Evolutionary conservation across 345 rosid species (phyloP), one percentile per base, ranked within the genome.

Genomic region (Acer saccharum): DNA sequence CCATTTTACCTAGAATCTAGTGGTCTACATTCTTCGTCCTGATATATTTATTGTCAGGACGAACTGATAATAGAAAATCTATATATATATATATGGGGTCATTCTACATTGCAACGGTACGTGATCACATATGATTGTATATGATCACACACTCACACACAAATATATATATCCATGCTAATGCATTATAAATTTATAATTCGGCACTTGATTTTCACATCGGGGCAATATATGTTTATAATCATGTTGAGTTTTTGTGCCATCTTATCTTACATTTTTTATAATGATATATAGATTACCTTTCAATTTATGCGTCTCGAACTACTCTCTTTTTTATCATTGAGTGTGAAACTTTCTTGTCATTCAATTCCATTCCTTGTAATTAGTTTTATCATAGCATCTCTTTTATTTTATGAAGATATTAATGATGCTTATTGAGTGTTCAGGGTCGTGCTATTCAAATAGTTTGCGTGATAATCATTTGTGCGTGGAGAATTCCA

Each of bases 401-500:
- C 75, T 63, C 18, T 68, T 29, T 39, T 1, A 39, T 18, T 41
- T 20, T 64, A 41, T 23, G 44, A 17, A 44, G 43, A 41, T 17
- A 7, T 60, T 72, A 69, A 73, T 6, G 25, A 41, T 41, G 20
- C 65, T 68, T 71, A 8, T 14, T 55, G 27, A 65, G 10, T 74
- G 43, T 61, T 55, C 83, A 95, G 99, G 95, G 78, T 88, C 98
- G 73, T 96, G 99, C 87, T 96, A 96, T 83, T 75, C 93, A 4
- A 83, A 48, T 54, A 69, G 76, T 68, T 84, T 96, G 81, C 92
- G 69, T 2, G 80, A 88, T 85, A 94, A 96, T 79, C 99, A 96
- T 89, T 86, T 75, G 0, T 94, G 99, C 21, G 90, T 96, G 72
- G 99, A 96, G 90, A 83, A 96, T 86, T 96, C 99, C 25, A 96